A percentile compares a stretch with the other conserved stretches of the same genome.
Conservation (phyloP, 257 asterid species). For the Echites panduratus region DNA sequence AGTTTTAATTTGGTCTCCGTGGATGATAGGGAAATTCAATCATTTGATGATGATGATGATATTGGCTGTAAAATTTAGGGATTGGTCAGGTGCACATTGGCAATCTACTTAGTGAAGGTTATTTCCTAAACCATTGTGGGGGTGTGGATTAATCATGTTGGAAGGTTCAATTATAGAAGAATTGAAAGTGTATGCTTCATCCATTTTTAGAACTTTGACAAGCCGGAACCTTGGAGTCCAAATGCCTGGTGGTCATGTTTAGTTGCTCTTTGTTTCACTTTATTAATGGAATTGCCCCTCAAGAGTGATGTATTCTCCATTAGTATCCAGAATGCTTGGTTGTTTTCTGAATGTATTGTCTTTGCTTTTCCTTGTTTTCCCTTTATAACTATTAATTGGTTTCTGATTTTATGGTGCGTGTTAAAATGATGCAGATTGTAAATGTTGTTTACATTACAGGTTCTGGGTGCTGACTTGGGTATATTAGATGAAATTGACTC, state of each 20-base stretch:
- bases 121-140: neutral
- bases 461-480: constrained; percentile 91
- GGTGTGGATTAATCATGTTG: neutral
- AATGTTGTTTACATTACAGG: constrained; percentile 44
- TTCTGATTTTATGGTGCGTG: neutral
- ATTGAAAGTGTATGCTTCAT: neutral
- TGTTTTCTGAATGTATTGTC: neutral
- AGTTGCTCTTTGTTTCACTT: neutral
- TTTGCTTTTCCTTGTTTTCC: neutral
- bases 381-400: neutral
- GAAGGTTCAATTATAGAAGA: neutral
- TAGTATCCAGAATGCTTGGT: neutral
- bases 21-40: neutral
- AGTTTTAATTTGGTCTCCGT: neutral
- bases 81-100: neutral
- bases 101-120: neutral
- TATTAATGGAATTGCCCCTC: neutral
- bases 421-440: neutral
- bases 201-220: neutral
- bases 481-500: constrained; percentile 96
- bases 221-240: neutral
- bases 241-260: neutral
- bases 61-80: neutral
- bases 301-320: neutral
- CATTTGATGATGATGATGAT: neutral